A percentile compares a stretch with the other conserved stretches of the same genome.
phyloP scores from a whole-genome alignment of 306 rosid genomes.

The Vachellia pachyceras region DNA sequence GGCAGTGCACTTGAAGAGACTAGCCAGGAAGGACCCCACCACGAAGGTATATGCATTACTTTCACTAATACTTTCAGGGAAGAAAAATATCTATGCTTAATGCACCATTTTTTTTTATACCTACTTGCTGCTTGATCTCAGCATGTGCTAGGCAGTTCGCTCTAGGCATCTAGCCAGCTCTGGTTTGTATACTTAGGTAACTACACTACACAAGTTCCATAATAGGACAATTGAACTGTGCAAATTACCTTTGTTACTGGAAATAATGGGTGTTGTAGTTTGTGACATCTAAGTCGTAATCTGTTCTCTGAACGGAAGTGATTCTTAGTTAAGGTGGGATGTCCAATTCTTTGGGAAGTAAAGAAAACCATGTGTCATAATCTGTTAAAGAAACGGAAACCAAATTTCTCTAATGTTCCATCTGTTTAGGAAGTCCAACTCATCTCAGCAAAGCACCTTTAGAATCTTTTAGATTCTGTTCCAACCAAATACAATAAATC shows the following conservation, averaged over 20 bases:
- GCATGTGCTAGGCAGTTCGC: not conserved
- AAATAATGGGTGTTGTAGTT: not conserved
- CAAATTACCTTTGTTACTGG: not conserved
- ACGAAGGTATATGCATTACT: constrained; percentile 69
- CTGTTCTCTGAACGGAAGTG: not conserved
- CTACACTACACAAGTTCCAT: not conserved
- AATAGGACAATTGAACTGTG: not conserved
- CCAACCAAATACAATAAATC: not conserved
- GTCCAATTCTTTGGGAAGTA: not conserved
- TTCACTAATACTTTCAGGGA: not conserved
- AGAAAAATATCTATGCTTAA: not conserved
- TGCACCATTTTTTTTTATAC: not conserved
- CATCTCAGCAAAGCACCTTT: not conserved
- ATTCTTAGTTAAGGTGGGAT: not conserved
- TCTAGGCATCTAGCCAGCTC: not conserved
- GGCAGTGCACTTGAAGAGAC: constrained; percentile 89
- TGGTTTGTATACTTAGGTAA: not conserved
- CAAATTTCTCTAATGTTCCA: not conserved
- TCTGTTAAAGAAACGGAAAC: not conserved
- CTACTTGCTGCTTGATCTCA: not conserved
- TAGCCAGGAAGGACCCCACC: constrained; percentile 88
- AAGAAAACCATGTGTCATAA: not conserved
- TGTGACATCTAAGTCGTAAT: not conserved
- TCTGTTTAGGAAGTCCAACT: not conserved
- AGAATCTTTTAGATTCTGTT: not conserved